Base-by-base conservation (phyloP, 1,284 basidiomycete species). In the Kalmanozyma brasiliensis region DNA sequence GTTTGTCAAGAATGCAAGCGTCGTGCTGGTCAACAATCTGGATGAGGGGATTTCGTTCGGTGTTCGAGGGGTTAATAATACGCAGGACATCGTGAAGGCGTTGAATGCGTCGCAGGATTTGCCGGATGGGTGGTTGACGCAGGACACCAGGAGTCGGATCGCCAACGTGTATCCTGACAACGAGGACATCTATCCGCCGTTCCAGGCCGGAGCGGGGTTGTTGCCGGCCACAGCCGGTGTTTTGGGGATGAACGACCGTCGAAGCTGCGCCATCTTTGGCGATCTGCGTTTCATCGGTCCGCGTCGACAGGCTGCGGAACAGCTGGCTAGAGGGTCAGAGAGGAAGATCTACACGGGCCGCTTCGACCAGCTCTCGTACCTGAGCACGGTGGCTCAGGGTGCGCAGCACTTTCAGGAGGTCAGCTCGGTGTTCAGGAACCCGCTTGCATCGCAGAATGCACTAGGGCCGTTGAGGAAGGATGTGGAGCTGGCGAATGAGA, bases 361-460 rank as follows among this genome's bases (percentile, higher is more conserved):
- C 19, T 78, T 75, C 56, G 60, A 73, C 22, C 71, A 73, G 42
- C 45, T 75, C 0, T 37, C 67, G 8, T 57, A 67, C 48, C 67
- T 72, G 19, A 34, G 56, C 14, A 52, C 62, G 3, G 64, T 78
- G 34, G 63, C 53, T 0, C 37, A 14, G 2, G 76, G 72, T 1
- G 63, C 70, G 2, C 51, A 66, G 34, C 44, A 40, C 46, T 76
- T 75, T 22, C 52, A 51, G 33, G 76, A 78, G 20, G 69, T 78
- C 5, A 36, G 48, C 16, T 77, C 61, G 37, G 67, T 75, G 9
- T 78, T 78, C 44, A 33, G 55, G 26, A 69, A 73, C 46, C 66
- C 76, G 3, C 55, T 69, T 16, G 56, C 42, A 49, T 70, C 73
- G 8, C 56, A 64, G 32, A 77, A 75, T 49, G 49, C 69, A 4